phyloP scores from a whole-genome alignment of 2,329 filamentous ascomycete genomes.

The Chrysoporthe austroafricana region DNA sequence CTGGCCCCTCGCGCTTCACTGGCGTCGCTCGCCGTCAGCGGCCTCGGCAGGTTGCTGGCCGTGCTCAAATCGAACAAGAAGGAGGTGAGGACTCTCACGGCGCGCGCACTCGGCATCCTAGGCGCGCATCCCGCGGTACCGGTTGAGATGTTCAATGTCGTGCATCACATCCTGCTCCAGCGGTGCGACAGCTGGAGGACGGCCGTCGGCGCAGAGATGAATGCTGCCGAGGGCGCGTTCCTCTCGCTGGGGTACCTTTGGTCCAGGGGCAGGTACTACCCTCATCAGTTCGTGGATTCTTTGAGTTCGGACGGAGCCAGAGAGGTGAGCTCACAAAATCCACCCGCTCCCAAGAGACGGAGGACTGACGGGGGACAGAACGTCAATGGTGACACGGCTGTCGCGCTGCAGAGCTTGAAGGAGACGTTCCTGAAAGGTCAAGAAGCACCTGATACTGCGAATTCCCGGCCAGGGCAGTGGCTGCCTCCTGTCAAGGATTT shows the following conservation, averaged over 20 bases:
- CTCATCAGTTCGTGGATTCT: constrained; percentile 10
- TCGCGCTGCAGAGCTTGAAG: constrained; percentile 1
- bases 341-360: constrained; percentile 10
- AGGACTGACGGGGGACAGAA: constrained; percentile 22
- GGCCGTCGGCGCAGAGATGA: constrained; percentile 47
- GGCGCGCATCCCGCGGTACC: constrained; percentile 61
- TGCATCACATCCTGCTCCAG: constrained; percentile 46
- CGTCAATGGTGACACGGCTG: background rate
- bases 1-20: constrained; percentile 43
- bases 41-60: constrained; percentile 58
- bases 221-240: constrained; percentile 52
- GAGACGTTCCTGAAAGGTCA: constrained; percentile 13
- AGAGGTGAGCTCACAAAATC: constrained; percentile 7
- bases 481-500: constrained; percentile 22
- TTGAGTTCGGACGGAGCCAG: no score
- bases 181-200: constrained; percentile 63
- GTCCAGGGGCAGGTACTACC: constrained; percentile 51
- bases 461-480: constrained; percentile 11
- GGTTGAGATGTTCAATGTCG: constrained; percentile 14
- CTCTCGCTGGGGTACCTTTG: constrained; percentile 49
- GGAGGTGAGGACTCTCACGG: constrained; percentile 66
- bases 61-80: constrained; percentile 74
- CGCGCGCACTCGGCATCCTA: constrained; percentile 76
- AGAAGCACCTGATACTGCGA: background rate
- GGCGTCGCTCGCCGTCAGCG: constrained; percentile 50